Evolutionary conservation across 306 rosid genomes (phyloP).

Genomic region (Prosopis cineraria): DNA sequence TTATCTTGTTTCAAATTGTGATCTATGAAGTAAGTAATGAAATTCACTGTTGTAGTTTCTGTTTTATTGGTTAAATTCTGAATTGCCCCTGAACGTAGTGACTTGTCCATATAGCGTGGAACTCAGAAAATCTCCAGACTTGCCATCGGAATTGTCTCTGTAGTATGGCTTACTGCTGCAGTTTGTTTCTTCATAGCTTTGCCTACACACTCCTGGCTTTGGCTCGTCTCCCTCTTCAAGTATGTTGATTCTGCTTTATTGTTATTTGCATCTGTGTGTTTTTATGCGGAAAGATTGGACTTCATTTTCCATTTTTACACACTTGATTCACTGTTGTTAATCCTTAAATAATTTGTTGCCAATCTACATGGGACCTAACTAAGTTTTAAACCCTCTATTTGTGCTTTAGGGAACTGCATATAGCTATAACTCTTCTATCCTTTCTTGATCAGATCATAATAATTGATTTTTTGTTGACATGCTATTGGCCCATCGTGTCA

Average conservation of each 20-base stretch:
- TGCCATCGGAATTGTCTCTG: conserved; percentile 55
- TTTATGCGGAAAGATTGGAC: background rate
- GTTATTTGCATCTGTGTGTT: background rate
- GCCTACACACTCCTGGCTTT: conserved; percentile 82
- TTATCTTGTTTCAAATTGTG: conserved; percentile 70
- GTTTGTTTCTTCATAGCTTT: conserved; percentile 82
- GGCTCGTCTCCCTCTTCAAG: conserved; percentile 80
- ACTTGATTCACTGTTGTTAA: background rate
- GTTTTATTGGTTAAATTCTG: conserved; percentile 2
- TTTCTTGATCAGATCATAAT: too few species aligned
- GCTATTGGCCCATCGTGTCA: too few species aligned
- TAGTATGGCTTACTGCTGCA: conserved; percentile 71
- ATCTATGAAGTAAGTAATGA: conserved; percentile 65
- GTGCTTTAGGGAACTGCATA: too few species aligned
- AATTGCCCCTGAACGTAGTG: conserved; percentile 18
- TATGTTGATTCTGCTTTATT: conserved; percentile 36
- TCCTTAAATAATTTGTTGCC: conserved; percentile 19
- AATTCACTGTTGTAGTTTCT: conserved; percentile 14
- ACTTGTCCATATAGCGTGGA: conserved; percentile 70
- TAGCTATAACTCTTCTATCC: too few species aligned
- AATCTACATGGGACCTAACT: background rate
- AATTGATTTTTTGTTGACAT: too few species aligned
- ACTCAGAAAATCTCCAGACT: conserved; percentile 71
- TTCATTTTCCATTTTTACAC: background rate
- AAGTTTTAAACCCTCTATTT: too few species aligned